These are phyloP conservation scores for Pleomassaria siparia DNA, from an alignment of 2,329 filamentous ascomycete species.

Conservation along the genomic window DNA sequence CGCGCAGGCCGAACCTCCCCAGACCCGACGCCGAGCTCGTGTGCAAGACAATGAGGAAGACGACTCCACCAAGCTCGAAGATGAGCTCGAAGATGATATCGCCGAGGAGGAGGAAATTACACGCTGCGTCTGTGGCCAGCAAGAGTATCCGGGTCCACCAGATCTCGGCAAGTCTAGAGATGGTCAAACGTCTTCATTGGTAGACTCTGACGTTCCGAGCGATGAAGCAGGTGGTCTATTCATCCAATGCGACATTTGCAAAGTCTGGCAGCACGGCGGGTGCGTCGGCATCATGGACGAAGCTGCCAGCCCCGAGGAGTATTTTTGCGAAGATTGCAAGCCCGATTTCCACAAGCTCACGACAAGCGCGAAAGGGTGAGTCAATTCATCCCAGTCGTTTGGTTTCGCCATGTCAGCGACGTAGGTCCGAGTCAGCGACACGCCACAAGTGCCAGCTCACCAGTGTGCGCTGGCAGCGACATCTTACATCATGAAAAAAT, in stretches of 20 bases:
- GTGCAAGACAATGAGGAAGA: slow-evolving; percentile 66
- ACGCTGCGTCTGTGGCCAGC: slow-evolving; percentile 89
- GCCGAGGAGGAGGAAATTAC: slow-evolving; percentile 80
- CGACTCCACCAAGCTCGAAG: slow-evolving; percentile 50
- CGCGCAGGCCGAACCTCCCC: slow-evolving; percentile 63
- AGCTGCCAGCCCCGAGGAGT: slow-evolving; percentile 89
- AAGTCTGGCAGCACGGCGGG: slow-evolving; percentile 98
- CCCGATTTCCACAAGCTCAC: slow-evolving; percentile 88
- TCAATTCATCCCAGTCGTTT: slow-evolving; percentile 17
- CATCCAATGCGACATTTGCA: slow-evolving; percentile 96
- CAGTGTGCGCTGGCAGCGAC: neutral
- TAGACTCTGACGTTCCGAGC: slow-evolving; percentile 51
- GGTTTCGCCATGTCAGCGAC: slow-evolving; percentile 17
- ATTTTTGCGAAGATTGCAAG: slow-evolving; percentile 94
- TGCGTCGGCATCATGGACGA: slow-evolving; percentile 98
- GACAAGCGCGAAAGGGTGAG: slow-evolving; percentile 82
- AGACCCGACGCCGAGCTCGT: slow-evolving; percentile 78
- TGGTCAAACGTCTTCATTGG: slow-evolving; percentile 53
- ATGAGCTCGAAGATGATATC: slow-evolving; percentile 64
- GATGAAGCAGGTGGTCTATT: slow-evolving; percentile 94
- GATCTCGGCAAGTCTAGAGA: slow-evolving; percentile 57
- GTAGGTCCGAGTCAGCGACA: neutral
- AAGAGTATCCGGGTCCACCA: slow-evolving; percentile 86
- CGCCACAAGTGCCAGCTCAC: neutral
- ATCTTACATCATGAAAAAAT: slow-evolving; percentile 1